Conservation (phyloP, 192 early-diverging fungal species). For the Phycomyces blakesleeanus region DNA sequence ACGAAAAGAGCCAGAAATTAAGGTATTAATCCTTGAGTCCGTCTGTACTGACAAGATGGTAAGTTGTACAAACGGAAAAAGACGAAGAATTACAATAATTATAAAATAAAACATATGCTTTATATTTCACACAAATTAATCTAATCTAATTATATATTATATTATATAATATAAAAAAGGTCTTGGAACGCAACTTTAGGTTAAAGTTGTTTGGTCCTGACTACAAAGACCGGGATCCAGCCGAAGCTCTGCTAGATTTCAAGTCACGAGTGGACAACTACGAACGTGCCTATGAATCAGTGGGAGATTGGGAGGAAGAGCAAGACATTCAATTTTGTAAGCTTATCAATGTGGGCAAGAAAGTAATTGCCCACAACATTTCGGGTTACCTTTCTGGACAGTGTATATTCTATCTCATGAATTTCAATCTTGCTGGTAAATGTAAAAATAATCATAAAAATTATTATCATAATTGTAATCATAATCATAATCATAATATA, state of each 20-base stretch:
- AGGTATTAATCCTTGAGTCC: slow-evolving; percentile 74
- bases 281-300: slow-evolving; percentile 85
- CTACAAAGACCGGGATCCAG: slow-evolving; percentile 81
- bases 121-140: too few species aligned
- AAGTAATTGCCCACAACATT: slow-evolving; percentile 91
- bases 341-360: slow-evolving; percentile 94
- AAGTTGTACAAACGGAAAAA: slow-evolving; percentile 29
- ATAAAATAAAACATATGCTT: too few species aligned
- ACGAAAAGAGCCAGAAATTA: slow-evolving; percentile 56
- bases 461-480: too few species aligned
- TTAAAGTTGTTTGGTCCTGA: slow-evolving; percentile 95
- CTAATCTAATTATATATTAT: too few species aligned
- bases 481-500: too few species aligned
- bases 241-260: slow-evolving; percentile 85
- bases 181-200: slow-evolving; percentile 79
- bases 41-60: slow-evolving; percentile 79
- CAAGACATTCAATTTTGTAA: slow-evolving; percentile 87
- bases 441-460: slow-evolving; percentile 11
- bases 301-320: slow-evolving; percentile 81
- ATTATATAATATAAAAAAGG: too few species aligned
- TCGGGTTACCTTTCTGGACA: slow-evolving; percentile 90
- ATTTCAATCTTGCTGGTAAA: slow-evolving; percentile 81
- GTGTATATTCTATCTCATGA: slow-evolving; percentile 97
- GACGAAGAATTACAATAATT: neutral
- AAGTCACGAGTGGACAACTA: slow-evolving; percentile 83